Conservation (phyloP, 768 basidiomycete species). For the Termitomyces bulborhizus region DNA sequence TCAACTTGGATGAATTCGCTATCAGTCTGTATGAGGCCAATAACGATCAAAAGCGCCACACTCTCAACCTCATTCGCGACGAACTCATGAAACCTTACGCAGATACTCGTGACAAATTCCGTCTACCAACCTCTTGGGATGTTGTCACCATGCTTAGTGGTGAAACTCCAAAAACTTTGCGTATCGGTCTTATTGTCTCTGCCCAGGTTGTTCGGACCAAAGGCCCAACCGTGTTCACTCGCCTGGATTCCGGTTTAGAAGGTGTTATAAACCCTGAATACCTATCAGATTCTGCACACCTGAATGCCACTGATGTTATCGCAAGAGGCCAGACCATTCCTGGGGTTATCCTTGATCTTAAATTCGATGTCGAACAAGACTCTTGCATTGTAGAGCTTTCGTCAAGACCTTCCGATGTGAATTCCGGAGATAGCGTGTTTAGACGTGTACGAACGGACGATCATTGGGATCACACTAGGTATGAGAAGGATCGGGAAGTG, state of each 20-base stretch:
- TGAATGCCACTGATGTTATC: conserved; percentile 41
- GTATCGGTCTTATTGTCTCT: conserved; percentile 76
- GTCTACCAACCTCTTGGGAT: conserved; percentile 64
- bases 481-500: conserved; percentile 65
- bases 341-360: conserved; percentile 71
- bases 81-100: conserved; percentile 79
- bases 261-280: conserved; percentile 62
- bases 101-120: conserved; percentile 67
- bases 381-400: conserved; percentile 72
- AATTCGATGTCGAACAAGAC: conserved; percentile 53
- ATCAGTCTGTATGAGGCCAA: conserved; percentile 83
- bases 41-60: conserved; percentile 82
- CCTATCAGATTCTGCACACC: conserved; percentile 42
- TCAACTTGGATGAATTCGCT: conserved; percentile 95
- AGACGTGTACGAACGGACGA: conserved; percentile 55
- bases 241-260: conserved; percentile 92
- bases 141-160: conserved; percentile 94
- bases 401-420: conserved; percentile 54
- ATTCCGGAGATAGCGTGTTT: conserved; percentile 55
- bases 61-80: conserved; percentile 80
- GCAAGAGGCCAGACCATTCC: conserved; percentile 77
- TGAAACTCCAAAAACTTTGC: conserved; percentile 76
- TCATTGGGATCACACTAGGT: conserved; percentile 58
- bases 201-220: conserved; percentile 58
- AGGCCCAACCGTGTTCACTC: conserved; percentile 48